phyloP scores from a whole-genome alignment of 1,284 basidiomycete genomes.

The Malassezia yamatoensis region DNA sequence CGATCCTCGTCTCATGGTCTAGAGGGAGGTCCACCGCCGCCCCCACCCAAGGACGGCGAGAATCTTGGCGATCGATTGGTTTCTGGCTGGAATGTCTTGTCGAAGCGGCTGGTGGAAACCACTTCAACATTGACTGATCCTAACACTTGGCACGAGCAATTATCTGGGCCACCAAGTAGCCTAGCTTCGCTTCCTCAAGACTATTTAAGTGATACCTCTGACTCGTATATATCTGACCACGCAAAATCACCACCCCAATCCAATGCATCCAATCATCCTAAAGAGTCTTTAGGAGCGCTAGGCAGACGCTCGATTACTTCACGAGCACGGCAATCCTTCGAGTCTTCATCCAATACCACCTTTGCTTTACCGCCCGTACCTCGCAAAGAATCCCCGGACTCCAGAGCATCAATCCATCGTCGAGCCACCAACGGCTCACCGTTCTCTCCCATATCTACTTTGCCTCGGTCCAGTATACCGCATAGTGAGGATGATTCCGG shows the following conservation, averaged over 20 bases:
- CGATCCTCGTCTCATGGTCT: neutral
- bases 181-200: constrained; percentile 3
- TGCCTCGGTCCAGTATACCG: too few relatives aligned
- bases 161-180: constrained; percentile 9
- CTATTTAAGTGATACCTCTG: neutral
- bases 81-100: constrained; percentile 13
- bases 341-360: too few relatives aligned
- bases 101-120: constrained; percentile 10
- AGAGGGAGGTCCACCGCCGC: neutral
- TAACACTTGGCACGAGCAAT: constrained; percentile 4
- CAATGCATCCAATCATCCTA: too few relatives aligned
- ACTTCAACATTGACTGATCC: constrained; percentile 2
- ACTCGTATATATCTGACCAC: neutral
- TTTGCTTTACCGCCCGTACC: too few relatives aligned
- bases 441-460: neutral
- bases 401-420: too few relatives aligned
- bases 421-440: too few relatives aligned
- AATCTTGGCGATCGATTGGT: constrained; percentile 8
- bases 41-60: constrained; percentile 2
- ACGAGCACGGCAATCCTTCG: neutral
- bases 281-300: neutral
- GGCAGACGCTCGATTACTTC: neutral
- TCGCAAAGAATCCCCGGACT: too few relatives aligned
- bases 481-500: neutral
- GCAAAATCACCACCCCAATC: too few relatives aligned